Percentiles rank a stretch among this genome's conserved stretches.
phyloP scores from a whole-genome alignment of 306 rosid genomes.

The Prunus salicina region DNA sequence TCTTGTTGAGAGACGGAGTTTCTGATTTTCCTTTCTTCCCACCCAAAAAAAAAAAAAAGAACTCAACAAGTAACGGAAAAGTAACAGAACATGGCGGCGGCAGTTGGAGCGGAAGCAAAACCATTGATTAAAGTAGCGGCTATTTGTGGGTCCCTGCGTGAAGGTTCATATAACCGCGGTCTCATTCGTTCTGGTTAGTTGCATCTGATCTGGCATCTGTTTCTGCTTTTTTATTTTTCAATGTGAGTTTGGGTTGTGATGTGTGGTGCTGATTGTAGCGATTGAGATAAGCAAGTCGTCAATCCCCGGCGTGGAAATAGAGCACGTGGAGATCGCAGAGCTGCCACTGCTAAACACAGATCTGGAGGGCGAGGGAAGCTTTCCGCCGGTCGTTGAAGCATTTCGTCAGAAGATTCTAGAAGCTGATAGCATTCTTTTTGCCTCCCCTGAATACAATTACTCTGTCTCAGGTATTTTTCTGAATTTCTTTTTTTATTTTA shows the following conservation, averaged over 20 bases:
- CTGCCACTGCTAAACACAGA: conserved; percentile 75
- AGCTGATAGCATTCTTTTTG: conserved; percentile 64
- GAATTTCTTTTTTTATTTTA: background rate
- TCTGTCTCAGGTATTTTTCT: conserved; percentile 47
- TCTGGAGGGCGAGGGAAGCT: conserved; percentile 50
- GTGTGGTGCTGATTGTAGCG: conserved; percentile 22
- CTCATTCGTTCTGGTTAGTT: conserved; percentile 41
- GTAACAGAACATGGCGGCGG: conserved; percentile 11
- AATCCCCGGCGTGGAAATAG: conserved; percentile 49
- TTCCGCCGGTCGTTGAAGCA: conserved; percentile 53
- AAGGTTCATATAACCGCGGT: conserved; percentile 51
- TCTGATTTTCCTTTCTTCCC: too few relatives aligned
- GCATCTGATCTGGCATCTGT: background rate
- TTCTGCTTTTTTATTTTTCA: background rate
- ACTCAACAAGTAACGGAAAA: too few relatives aligned
- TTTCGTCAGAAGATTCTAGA: conserved; percentile 57
- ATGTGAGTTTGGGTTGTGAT: background rate
- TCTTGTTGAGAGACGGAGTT: background rate
- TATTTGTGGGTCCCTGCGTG: conserved; percentile 59
- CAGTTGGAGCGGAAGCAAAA: conserved; percentile 9
- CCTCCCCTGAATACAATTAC: conserved; percentile 84
- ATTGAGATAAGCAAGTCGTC: conserved; percentile 48
- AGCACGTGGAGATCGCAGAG: conserved; percentile 47
- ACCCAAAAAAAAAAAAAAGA: background rate
- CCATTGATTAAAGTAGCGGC: conserved; percentile 54